Conservation (phyloP, 352 stramenopile species). For the Phytopythium aichiense region DNA sequence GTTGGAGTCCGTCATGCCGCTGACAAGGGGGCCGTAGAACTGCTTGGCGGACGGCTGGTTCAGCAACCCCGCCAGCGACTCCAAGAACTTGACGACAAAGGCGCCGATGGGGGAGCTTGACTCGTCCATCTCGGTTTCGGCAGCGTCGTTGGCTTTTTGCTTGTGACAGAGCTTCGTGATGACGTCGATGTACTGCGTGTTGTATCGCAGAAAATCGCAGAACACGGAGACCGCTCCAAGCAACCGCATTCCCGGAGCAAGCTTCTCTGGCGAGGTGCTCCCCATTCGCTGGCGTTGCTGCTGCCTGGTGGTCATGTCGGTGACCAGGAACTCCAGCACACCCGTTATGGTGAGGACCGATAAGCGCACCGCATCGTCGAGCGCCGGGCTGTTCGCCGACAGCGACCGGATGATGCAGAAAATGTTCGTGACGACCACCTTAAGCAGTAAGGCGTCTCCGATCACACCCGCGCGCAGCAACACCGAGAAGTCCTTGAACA, state of each 20-base stretch:
- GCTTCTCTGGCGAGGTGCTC: constrained; percentile 18
- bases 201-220: constrained; percentile 55
- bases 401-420: constrained; percentile 57
- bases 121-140: constrained; percentile 11
- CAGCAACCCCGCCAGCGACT: constrained; percentile 43
- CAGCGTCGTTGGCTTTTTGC: constrained; percentile 19
- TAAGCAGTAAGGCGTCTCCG: constrained; percentile 74
- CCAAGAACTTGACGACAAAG: constrained; percentile 37
- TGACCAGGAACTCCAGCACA: constrained; percentile 50
- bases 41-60: constrained; percentile 49
- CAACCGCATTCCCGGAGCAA: constrained; percentile 28
- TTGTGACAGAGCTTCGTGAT: constrained; percentile 16
- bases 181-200: constrained; percentile 40
- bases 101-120: constrained; percentile 6
- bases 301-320: constrained; percentile 25
- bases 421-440: constrained; percentile 75
- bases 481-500: constrained; percentile 56
- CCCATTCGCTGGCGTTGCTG: constrained; percentile 6
- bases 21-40: constrained; percentile 30
- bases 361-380: constrained; percentile 55
- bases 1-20: constrained; percentile 9
- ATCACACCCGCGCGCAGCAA: constrained; percentile 56
- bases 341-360: constrained; percentile 34
- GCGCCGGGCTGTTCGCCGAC: constrained; percentile 13
- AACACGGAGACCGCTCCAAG: constrained; percentile 60